Conservation (phyloP, 768 basidiomycete genomes). For the Rhodotorula toruloides region DNA sequence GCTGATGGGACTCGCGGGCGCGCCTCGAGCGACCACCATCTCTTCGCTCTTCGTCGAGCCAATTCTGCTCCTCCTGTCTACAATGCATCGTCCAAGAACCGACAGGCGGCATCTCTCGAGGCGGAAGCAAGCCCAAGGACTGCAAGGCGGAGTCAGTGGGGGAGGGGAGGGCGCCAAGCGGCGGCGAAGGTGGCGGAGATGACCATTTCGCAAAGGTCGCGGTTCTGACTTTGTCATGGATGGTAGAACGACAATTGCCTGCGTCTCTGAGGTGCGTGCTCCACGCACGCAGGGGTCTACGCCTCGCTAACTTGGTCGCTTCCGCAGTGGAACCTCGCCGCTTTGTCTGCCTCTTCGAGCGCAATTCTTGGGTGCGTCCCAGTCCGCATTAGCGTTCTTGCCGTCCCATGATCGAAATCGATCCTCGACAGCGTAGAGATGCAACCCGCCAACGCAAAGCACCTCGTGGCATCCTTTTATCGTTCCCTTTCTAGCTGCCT, state of each 20-base stretch:
- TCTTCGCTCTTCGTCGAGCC: not conserved
- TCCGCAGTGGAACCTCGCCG: no score
- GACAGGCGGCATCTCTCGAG: constrained; percentile 68
- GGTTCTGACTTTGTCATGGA: constrained; percentile 72
- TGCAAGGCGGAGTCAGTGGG: not conserved
- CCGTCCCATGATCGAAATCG: no score
- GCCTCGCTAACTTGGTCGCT: no score
- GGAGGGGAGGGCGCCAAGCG: constrained; percentile 43
- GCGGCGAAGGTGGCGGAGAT: constrained; percentile 62
- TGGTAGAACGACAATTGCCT: constrained; percentile 68
- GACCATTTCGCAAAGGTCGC: constrained; percentile 56
- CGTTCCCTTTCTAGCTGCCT: no score
- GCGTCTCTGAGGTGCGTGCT: constrained; percentile 58
- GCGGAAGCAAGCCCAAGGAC: constrained; percentile 5
- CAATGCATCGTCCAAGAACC: constrained; percentile 72
- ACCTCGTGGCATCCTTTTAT: no score
- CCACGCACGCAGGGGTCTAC: no score
- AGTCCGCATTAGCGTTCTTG: no score
- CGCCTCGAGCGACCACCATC: constrained; percentile 39
- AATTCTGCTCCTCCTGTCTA: not conserved
- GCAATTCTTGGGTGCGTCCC: no score
- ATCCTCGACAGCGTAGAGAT: no score
- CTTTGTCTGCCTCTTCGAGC: no score
- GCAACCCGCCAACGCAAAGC: no score
- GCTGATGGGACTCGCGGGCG: constrained; percentile 88